Evolutionary conservation across 202 grass and related monocot species (phyloP).

Genomic region (Cymbopogon flexuosus): DNA sequence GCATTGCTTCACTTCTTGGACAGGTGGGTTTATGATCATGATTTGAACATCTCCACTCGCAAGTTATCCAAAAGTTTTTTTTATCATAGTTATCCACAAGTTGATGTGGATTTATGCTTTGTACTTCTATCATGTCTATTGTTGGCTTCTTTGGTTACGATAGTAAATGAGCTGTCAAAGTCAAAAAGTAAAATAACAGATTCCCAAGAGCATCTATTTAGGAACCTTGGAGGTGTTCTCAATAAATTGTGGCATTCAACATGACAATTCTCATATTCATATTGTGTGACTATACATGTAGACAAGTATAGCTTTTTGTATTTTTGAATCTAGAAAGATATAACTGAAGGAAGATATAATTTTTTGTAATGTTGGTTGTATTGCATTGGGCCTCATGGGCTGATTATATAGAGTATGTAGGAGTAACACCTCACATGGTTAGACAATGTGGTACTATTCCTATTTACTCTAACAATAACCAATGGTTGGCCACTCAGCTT

Average conservation of each 20-base stretch:
- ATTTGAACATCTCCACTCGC: not conserved
- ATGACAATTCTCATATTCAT: not conserved
- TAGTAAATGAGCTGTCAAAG: not conserved
- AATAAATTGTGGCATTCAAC: not conserved
- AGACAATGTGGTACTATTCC: no score
- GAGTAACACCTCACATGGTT: no score
- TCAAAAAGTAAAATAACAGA: not conserved
- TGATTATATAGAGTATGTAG: no score
- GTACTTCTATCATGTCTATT: slow-evolving; percentile 5
- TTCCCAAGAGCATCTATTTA: not conserved
- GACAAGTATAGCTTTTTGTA: not conserved
- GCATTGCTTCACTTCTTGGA: slow-evolving; percentile 97
- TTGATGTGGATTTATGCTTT: not conserved
- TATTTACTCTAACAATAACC: not conserved
- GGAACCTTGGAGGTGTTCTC: not conserved
- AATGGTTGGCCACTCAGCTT: not conserved
- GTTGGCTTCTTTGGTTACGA: slow-evolving; percentile 2
- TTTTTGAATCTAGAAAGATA: slow-evolving; percentile 12
- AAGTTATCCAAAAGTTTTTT: not conserved
- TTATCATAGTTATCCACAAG: not conserved
- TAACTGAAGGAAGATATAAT: not conserved
- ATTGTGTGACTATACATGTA: not conserved
- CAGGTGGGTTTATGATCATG: slow-evolving; percentile 51
- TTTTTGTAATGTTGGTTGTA: no score
- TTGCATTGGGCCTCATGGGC: no score